phyloP scores from a whole-genome alignment of 2,329 filamentous ascomycete genomes.

The Acrocalymma vagum region DNA sequence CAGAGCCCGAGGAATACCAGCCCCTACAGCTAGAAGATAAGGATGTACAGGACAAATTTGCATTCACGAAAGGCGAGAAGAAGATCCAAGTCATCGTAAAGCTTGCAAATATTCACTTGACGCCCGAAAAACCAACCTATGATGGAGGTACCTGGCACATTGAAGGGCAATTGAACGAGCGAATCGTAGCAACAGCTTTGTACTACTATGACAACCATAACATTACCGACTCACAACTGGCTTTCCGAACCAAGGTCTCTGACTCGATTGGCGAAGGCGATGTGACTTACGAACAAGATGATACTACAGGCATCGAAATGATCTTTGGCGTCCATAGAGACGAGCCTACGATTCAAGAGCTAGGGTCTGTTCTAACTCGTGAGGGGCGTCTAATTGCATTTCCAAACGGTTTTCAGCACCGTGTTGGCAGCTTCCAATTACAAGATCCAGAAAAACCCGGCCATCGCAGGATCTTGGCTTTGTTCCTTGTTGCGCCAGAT shows the following conservation, averaged over 20 bases:
- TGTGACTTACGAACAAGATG: constrained; percentile 9
- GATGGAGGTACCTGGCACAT: constrained; percentile 63
- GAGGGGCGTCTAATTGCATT: constrained; percentile 63
- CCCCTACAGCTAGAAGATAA: not conserved
- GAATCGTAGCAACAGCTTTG: constrained; percentile 68
- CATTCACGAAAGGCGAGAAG: not conserved
- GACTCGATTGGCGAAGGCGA: constrained; percentile 5
- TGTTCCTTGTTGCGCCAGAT: constrained; percentile 67
- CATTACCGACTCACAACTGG: constrained; percentile 52
- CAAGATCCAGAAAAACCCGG: constrained; percentile 59
- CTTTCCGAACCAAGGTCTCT: constrained; percentile 22
- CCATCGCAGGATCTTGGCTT: constrained; percentile 63
- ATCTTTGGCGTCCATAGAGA: constrained; percentile 8
- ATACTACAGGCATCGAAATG: constrained; percentile 6
- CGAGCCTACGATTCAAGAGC: constrained; percentile 38
- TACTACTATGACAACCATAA: constrained; percentile 70
- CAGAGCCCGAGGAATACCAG: not conserved
- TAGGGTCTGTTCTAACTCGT: constrained; percentile 59
- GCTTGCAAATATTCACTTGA: constrained; percentile 65
- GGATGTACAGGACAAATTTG: constrained; percentile 11
- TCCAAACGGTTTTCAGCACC: constrained; percentile 53
- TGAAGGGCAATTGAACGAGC: constrained; percentile 63
- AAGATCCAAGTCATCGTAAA: constrained; percentile 69
- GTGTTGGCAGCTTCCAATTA: constrained; percentile 54
- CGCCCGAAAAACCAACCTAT: constrained; percentile 64